Base-by-base conservation (phyloP, 2,329 filamentous ascomycete genomes). In the Colletotrichum noveboracense region DNA sequence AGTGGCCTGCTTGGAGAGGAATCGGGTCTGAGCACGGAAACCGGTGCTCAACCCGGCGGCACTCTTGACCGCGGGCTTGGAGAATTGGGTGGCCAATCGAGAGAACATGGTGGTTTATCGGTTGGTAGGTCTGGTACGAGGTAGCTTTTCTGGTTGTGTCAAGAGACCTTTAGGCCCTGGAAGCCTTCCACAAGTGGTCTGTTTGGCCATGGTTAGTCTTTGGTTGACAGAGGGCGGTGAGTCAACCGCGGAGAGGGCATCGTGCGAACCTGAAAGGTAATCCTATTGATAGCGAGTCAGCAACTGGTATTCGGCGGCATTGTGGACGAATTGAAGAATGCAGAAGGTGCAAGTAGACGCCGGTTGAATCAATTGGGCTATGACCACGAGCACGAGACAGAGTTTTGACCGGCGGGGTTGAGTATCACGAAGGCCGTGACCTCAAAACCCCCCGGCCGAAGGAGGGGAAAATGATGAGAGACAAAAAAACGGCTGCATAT, bases 241-340 rank as follows among this genome's bases (percentile, higher is more conserved):
- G 86, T 86, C 84, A 86, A 80, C 76, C 71, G 68, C 13, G 30
- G 58, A 69, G 71, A 77, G 73, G 58, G 60, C 76, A 75, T 77
- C 77, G 76, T 71, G 86, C 90, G 82, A 86, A 94, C 93, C 93
- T 92, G 93, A 94, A 87, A 94, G 91, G 90, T 94, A 94, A 90
- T 94, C 93, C 93, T 94, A 81, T 74, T 79, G 78, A 77, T 76
- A 79, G 79, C 77, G 78, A 72, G 84, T 91, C 87, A 91, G 89
- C 81, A 83, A 81, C 75, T 52, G 70, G 52, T 6, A 61, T 66
- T 73, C 43, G 8, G 28, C 36, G 52, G 68, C 38, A 67, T 64
- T 56, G 21, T 34, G 32, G 18, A 55, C 36, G 9, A 48, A 58
- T 67, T 43, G 26, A 52, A 6, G 60, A 28, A 24, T 32, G 38